Conservation (phyloP, 2,329 filamentous ascomycete species). For the Cordyceps cateniannulata region DNA sequence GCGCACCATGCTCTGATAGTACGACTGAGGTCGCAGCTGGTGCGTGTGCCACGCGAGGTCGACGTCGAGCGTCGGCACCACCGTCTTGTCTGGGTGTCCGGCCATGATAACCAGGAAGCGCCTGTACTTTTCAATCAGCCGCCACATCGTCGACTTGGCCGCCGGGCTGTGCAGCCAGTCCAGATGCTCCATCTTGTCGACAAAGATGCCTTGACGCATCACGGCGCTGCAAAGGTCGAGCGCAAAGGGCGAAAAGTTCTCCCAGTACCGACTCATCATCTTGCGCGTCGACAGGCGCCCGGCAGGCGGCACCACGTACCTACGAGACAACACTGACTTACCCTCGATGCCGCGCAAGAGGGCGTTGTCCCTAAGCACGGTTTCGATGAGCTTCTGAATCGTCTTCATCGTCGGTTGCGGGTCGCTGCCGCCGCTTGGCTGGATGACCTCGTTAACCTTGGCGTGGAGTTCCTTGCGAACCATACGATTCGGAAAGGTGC, state of each 20-base stretch:
- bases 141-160: constrained; percentile 54
- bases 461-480: constrained; percentile 40
- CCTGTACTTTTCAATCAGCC: constrained; percentile 58
- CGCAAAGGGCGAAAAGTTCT: constrained; percentile 57
- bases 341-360: constrained; percentile 37
- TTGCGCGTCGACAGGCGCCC: constrained; percentile 52
- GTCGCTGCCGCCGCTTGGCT: constrained; percentile 17
- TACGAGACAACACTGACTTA: too few species aligned
- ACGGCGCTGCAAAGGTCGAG: constrained; percentile 61
- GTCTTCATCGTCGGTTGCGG: constrained; percentile 39
- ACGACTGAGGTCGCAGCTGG: constrained; percentile 58
- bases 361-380: constrained; percentile 30
- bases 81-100: constrained; percentile 32
- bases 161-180: constrained; percentile 73
- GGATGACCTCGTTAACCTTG: constrained; percentile 34
- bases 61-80: constrained; percentile 67
- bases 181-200: constrained; percentile 68
- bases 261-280: constrained; percentile 68
- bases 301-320: too few species aligned
- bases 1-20: constrained; percentile 51
- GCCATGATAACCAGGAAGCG: constrained; percentile 45
- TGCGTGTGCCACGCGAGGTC: constrained; percentile 79
- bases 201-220: constrained; percentile 58
- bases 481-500: constrained; percentile 53
- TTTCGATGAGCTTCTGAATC: constrained; percentile 45